phyloP scores from a whole-genome alignment of 352 stramenopile species.

The Phytophthora pistaciae region DNA sequence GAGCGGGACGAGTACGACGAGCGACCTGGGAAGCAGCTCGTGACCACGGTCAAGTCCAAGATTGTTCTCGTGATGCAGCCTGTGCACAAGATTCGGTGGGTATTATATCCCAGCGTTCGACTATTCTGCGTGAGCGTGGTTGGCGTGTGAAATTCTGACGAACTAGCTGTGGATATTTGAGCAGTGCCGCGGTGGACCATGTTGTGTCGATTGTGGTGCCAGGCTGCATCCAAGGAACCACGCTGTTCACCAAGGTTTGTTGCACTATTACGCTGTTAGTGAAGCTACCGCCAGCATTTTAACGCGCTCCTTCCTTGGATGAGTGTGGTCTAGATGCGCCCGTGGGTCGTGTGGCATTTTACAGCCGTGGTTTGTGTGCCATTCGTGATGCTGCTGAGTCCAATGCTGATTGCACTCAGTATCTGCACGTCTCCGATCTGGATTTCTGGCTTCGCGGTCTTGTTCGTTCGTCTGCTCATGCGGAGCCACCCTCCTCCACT shows the following conservation, averaged over 20 bases:
- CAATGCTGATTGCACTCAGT: conserved; percentile 78
- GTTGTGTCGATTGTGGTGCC: conserved; percentile 52
- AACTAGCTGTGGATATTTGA: conserved; percentile 9
- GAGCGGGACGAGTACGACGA: conserved; percentile 42
- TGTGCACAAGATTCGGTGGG: conserved; percentile 59
- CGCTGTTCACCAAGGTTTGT: conserved; percentile 51
- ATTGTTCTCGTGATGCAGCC: conserved; percentile 46
- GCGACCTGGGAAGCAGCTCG: conserved; percentile 35
- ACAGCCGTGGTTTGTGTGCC: conserved; percentile 75
- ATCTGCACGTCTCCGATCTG: conserved; percentile 86
- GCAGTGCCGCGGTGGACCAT: conserved; percentile 38
- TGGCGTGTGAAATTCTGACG: conserved; percentile 14
- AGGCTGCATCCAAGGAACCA: conserved; percentile 43
- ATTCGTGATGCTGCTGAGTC: conserved; percentile 77
- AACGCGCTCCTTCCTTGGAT: neutral
- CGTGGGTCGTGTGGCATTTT: conserved; percentile 75
- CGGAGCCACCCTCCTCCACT: conserved; percentile 38
- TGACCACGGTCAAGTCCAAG: conserved; percentile 60
- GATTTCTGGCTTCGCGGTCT: conserved; percentile 61
- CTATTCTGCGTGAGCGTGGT: conserved; percentile 8
- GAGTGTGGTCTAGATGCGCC: conserved; percentile 43
- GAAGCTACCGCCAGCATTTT: conserved; percentile 6
- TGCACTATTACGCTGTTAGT: neutral
- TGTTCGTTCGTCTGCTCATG: conserved; percentile 61
- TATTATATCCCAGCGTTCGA: conserved; percentile 19